Evolutionary conservation across 2,329 filamentous ascomycete species (phyloP), one percentile per base, ranked within the genome.

Genomic region (Parastagonospora avenae): DNA sequence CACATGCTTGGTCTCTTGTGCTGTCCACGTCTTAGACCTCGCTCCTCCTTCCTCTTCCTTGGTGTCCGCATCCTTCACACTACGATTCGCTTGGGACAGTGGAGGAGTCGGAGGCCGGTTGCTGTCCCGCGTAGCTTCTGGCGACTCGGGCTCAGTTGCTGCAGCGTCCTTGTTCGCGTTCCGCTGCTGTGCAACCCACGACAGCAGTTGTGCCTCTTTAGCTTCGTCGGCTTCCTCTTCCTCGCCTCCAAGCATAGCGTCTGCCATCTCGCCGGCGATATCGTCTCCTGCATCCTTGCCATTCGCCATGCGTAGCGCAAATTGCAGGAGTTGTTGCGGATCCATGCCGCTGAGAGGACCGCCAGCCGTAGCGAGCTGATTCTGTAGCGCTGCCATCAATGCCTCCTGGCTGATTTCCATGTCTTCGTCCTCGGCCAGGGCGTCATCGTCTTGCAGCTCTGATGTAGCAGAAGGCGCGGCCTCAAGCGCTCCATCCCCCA

Each of bases 261-360:
- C 73, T 27, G 77, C 74, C 54, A 80, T 66, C 38, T 76, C 67
- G 24, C 74, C 73, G 14, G 74, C 66, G 48, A 77, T 73, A 12
- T 77, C 76, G 42, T 78, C 77, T 24, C 71, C 70, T 7, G 66
- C 71, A 19, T 64, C 68, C n/a, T 76, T 65, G 28, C 74, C 72
- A 4, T 68, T 71, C 9, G 79, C 65, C 76, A 80, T 78, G 43
- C 77, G 73, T 57, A 73, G 67, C 4, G 77, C 73, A 12, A 74
- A 76, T 40, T 76, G 60, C 45, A 79, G 71, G 41, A 80, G 68
- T 10, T 74, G 71, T 11, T 68, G 62, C 32, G 76, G 72, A 51
- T 79, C 77, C 59, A 76, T 70, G 12, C 73, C 76, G 29, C 57
- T 67, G n/a, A 73, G 56, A 1, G 68, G 70, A 5, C 69, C 71